Percentiles rank a stretch among this genome's conserved stretches.
These are phyloP conservation scores for Stenogyne calaminthoides DNA, from an alignment of 305 asterid species.

Conservation along the genomic window DNA sequence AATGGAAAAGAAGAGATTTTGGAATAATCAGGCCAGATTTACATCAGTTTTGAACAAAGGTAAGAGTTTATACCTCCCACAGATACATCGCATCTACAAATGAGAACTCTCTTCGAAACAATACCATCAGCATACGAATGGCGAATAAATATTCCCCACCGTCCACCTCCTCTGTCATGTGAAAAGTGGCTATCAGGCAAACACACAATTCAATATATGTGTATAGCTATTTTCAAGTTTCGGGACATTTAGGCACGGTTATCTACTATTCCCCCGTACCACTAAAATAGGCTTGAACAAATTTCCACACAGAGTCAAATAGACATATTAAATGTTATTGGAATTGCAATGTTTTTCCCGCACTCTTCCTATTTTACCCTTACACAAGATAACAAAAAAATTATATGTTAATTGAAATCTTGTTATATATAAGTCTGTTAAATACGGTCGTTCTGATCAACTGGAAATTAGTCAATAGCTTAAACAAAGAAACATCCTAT, in stretches of 20 bases:
- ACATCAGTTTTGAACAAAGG: conserved; percentile 14
- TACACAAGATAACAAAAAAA: too few relatives aligned
- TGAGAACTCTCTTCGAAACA: conserved; percentile 93
- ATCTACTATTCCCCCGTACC: neutral
- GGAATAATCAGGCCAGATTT: neutral
- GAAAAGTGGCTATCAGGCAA: conserved; percentile 25
- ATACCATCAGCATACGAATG: conserved; percentile 97
- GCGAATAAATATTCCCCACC: conserved; percentile 97
- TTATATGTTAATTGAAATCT: too few relatives aligned
- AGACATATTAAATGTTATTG: too few relatives aligned
- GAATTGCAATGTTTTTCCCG: too few relatives aligned
- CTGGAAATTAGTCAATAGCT: too few relatives aligned
- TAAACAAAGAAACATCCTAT: too few relatives aligned
- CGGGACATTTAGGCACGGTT: neutral
- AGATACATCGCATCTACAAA: conserved; percentile 88
- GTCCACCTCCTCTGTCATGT: conserved; percentile 83
- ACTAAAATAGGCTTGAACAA: too few relatives aligned
- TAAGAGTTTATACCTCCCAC: conserved; percentile 74
- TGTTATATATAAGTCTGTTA: too few relatives aligned
- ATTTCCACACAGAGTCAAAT: too few relatives aligned
- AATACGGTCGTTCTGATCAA: too few relatives aligned
- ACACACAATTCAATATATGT: neutral
- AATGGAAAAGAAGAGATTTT: neutral
- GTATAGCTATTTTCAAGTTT: conserved; percentile 4
- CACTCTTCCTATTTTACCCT: too few relatives aligned